A percentile compares a stretch with the other conserved stretches of the same genome.
phyloP scores from a whole-genome alignment of 805 yeast genomes.

The Kodamaea lidongshanica region DNA sequence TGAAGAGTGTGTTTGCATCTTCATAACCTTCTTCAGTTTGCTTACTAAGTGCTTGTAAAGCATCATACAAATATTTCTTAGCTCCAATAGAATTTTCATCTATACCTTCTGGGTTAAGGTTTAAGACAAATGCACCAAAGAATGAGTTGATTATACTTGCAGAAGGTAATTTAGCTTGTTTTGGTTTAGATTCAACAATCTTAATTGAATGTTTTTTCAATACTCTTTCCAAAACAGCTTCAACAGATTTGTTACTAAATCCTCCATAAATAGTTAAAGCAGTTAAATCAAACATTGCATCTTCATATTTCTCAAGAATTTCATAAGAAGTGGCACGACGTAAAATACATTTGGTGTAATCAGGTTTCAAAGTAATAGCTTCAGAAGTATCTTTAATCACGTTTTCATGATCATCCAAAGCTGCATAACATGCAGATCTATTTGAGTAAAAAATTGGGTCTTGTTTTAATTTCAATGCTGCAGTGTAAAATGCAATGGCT shows the following conservation, averaged over 20 bases:
- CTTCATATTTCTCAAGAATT: slow-evolving; percentile 65
- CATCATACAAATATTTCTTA: slow-evolving; percentile 59
- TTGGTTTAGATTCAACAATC: slow-evolving; percentile 53
- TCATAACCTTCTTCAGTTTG: slow-evolving; percentile 56
- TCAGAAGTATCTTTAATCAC: slow-evolving; percentile 83
- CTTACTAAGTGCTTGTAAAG: slow-evolving; percentile 47
- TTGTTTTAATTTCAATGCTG: slow-evolving; percentile 65
- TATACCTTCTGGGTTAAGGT: slow-evolving; percentile 43
- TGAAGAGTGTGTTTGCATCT: slow-evolving; percentile 51
- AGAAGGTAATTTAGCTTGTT: slow-evolving; percentile 62
- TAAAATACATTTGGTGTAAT: slow-evolving; percentile 82
- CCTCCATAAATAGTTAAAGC: slow-evolving; percentile 83
- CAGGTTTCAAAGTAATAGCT: slow-evolving; percentile 82
- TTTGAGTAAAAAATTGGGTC: slow-evolving; percentile 93
- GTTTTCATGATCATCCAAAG: slow-evolving; percentile 70
- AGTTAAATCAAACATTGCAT: slow-evolving; percentile 88
- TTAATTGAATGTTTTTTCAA: slow-evolving; percentile 73
- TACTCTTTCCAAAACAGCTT: slow-evolving; percentile 79
- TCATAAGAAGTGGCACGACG: slow-evolving; percentile 95
- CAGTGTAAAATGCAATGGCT: slow-evolving; percentile 77
- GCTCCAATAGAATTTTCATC: slow-evolving; percentile 49
- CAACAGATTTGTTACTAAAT: slow-evolving; percentile 69
- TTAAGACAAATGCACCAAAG: slow-evolving; percentile 75
- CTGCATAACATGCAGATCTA: slow-evolving; percentile 93
- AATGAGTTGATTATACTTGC: slow-evolving; percentile 79